Evolutionary conservation across 805 yeast genomes (phyloP).

Genomic region (Lipomyces kockii): DNA sequence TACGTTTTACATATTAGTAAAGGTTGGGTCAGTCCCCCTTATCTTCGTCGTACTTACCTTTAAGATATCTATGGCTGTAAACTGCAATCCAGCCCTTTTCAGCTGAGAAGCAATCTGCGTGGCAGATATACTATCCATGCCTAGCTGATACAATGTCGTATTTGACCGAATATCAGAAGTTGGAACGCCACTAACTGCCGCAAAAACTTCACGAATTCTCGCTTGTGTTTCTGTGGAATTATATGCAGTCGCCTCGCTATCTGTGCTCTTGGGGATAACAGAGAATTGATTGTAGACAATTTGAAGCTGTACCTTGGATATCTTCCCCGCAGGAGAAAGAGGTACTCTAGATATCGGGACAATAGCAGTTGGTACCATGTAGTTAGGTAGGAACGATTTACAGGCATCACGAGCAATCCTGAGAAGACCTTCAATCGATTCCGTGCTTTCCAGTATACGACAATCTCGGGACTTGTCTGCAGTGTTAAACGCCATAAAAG

Average conservation of each 20-base stretch:
- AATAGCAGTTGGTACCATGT: slow-evolving; percentile 37
- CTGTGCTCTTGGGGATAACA: background rate
- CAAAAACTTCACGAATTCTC: slow-evolving; percentile 15
- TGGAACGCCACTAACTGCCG: slow-evolving; percentile 20
- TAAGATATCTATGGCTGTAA: slow-evolving; percentile 27
- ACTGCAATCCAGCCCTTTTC: background rate
- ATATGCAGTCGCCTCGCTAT: background rate
- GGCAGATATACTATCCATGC: slow-evolving; percentile 39
- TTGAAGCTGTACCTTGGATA: slow-evolving; percentile 13
- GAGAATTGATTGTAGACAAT: slow-evolving; percentile 4
- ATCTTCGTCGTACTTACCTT: slow-evolving; percentile 7
- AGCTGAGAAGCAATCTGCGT: slow-evolving; percentile 25
- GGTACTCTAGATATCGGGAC: slow-evolving; percentile 33
- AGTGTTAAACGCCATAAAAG: slow-evolving; percentile 21
- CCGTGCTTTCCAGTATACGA: background rate
- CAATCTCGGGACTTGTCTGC: background rate
- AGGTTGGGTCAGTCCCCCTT: too few species aligned
- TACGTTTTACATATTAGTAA: background rate
- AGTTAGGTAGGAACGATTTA: slow-evolving; percentile 29
- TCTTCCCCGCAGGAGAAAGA: slow-evolving; percentile 37
- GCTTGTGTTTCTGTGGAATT: slow-evolving; percentile 3
- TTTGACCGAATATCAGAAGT: slow-evolving; percentile 1
- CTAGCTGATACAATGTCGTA: slow-evolving; percentile 35
- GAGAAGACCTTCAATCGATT: background rate
- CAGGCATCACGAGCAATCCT: slow-evolving; percentile 20